phyloP scores from a whole-genome alignment of 2,329 filamentous ascomycete species.

The Aureobasidium melanogenum region DNA sequence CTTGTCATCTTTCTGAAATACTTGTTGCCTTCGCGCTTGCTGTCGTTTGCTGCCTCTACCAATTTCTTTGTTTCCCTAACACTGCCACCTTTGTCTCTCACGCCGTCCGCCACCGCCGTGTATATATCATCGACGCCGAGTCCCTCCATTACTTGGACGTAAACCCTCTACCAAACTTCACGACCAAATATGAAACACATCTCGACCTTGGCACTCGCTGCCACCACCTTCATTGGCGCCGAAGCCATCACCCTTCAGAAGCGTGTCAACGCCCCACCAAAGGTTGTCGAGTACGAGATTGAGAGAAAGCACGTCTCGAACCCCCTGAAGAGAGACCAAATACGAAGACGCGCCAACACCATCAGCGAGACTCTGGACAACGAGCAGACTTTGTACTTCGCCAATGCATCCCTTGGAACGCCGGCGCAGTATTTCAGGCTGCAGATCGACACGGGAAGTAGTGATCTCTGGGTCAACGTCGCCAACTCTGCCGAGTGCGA shows the following conservation, averaged over 20 bases:
- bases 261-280: conserved; percentile 26
- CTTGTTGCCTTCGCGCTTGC: neutral
- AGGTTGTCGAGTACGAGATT: conserved; percentile 43
- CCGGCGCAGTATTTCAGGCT: conserved; percentile 46
- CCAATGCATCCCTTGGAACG: conserved; percentile 50
- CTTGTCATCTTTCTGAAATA: neutral
- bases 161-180: neutral
- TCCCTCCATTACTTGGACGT: neutral
- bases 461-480: conserved; percentile 60
- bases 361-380: conserved; percentile 45
- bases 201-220: conserved; percentile 20
- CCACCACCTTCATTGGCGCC: conserved; percentile 16
- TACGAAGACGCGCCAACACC: conserved; percentile 36
- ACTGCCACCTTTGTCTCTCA: neutral
- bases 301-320: conserved; percentile 39
- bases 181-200: conserved; percentile 18
- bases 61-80: neutral
- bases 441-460: conserved; percentile 55
- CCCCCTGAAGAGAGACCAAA: conserved; percentile 38
- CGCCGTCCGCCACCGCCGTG: neutral
- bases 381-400: conserved; percentile 51
- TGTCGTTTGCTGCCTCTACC: neutral
- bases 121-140: neutral
- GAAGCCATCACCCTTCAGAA: conserved; percentile 23
- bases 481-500: conserved; percentile 52